These are phyloP conservation scores for Calonectria montana DNA, from an alignment of 2,329 filamentous ascomycete species.

Conservation along the genomic window DNA sequence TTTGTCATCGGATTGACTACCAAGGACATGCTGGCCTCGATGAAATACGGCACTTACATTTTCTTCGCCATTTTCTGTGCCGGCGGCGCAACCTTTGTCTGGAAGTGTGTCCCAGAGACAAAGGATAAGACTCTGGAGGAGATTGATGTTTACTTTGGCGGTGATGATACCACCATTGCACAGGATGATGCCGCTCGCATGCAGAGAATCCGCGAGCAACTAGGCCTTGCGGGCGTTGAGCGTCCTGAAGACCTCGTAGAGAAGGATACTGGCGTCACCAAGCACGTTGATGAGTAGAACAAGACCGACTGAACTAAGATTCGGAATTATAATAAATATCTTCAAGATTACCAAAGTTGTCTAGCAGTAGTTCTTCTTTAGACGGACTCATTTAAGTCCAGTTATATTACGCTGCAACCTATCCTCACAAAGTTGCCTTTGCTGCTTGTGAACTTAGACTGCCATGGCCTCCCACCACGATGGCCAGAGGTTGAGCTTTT, in stretches of 20 bases:
- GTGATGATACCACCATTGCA: not conserved
- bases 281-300: not conserved
- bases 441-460: too few relatives aligned
- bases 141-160: not conserved
- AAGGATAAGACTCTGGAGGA: conserved; percentile 1
- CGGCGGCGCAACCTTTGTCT: not conserved
- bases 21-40: not conserved
- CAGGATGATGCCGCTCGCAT: not conserved
- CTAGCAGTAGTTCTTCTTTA: not conserved
- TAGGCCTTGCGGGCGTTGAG: not conserved
- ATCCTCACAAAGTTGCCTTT: too few relatives aligned
- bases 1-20: not conserved
- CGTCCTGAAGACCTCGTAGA: not conserved
- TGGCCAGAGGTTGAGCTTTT: too few relatives aligned
- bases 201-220: not conserved
- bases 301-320: not conserved
- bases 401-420: too few relatives aligned
- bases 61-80: not conserved
- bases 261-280: not conserved
- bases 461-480: too few relatives aligned
- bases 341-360: not conserved
- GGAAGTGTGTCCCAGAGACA: conserved; percentile 4
- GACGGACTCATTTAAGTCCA: too few relatives aligned
- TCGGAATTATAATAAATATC: not conserved
- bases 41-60: conserved; percentile 4